Evolutionary conservation across 192 early-diverging fungal species (phyloP).

Genomic region (Podila minutissima): DNA sequence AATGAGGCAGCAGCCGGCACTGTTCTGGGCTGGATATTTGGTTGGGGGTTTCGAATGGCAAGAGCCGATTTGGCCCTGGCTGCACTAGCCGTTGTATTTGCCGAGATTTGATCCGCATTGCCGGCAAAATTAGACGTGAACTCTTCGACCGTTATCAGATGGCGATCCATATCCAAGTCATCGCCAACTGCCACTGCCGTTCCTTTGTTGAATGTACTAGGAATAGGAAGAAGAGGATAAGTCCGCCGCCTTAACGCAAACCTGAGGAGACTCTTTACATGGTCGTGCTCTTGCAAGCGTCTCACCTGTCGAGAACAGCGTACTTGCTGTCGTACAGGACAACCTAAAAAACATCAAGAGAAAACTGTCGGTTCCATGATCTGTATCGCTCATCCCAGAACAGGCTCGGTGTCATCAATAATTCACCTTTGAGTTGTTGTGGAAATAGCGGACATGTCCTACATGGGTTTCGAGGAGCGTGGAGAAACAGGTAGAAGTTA

Average conservation of each 20-base stretch:
- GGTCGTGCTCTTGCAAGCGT: not conserved
- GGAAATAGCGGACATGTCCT: constrained; percentile 39
- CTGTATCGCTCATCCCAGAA: too few relatives aligned
- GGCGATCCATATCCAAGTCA: constrained; percentile 62
- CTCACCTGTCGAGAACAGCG: constrained; percentile 54
- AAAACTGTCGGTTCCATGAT: too few relatives aligned
- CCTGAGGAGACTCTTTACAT: too few relatives aligned
- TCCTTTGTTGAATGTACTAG: constrained; percentile 34
- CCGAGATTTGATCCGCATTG: constrained; percentile 7
- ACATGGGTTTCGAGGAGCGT: constrained; percentile 31
- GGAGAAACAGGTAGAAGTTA: constrained; percentile 20
- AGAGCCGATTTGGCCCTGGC: not conserved
- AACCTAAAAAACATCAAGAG: constrained; percentile 19
- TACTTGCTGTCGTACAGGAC: constrained; percentile 57
- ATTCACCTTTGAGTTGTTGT: constrained; percentile 45
- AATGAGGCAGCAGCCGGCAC: not conserved
- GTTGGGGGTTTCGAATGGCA: not conserved
- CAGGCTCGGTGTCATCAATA: not conserved
- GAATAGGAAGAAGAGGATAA: not conserved
- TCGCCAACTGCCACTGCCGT: constrained; percentile 41
- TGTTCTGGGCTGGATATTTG: not conserved
- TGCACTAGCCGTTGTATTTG: not conserved
- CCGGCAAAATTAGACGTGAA: constrained; percentile 18
- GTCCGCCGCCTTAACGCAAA: too few relatives aligned
- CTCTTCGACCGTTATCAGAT: constrained; percentile 56